Evolutionary conservation across 176 grass and related monocot species (phyloP).

Genomic region (Carex cristatella): DNA sequence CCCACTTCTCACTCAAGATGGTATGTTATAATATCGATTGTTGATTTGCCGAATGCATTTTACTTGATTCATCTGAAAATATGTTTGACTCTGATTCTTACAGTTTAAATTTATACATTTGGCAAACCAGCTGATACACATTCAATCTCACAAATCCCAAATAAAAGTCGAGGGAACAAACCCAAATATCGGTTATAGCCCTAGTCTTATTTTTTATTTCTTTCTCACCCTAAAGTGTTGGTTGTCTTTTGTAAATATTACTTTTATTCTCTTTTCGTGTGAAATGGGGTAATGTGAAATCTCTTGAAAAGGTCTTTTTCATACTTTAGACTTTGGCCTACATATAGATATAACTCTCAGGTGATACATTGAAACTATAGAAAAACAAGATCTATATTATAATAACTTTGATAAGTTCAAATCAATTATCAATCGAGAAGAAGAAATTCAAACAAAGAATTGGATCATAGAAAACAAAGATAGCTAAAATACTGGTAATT

Average conservation of each 20-base stretch:
- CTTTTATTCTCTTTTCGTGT: neutral
- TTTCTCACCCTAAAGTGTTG: neutral
- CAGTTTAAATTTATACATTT: neutral
- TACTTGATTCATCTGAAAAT: neutral
- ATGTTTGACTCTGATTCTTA: neutral
- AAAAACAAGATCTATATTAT: neutral
- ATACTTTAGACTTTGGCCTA: neutral
- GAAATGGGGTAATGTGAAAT: too few relatives aligned
- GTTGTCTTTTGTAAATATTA: neutral
- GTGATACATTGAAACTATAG: neutral
- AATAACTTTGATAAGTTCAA: neutral
- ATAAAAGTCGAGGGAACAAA: neutral
- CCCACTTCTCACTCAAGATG: conserved; percentile 83
- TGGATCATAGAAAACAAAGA: neutral
- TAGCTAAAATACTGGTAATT: neutral
- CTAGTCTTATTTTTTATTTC: neutral
- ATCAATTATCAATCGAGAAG: neutral
- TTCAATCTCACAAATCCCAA: neutral
- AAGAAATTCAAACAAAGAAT: neutral
- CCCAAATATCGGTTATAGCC: neutral
- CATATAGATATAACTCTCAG: neutral
- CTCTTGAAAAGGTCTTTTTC: neutral
- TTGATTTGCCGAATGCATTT: neutral
- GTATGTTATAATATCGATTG: conserved; percentile 40
- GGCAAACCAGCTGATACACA: neutral